Conservation (phyloP, 495 filamentous ascomycete genomes). For the Astrothelium macrocarpum region DNA sequence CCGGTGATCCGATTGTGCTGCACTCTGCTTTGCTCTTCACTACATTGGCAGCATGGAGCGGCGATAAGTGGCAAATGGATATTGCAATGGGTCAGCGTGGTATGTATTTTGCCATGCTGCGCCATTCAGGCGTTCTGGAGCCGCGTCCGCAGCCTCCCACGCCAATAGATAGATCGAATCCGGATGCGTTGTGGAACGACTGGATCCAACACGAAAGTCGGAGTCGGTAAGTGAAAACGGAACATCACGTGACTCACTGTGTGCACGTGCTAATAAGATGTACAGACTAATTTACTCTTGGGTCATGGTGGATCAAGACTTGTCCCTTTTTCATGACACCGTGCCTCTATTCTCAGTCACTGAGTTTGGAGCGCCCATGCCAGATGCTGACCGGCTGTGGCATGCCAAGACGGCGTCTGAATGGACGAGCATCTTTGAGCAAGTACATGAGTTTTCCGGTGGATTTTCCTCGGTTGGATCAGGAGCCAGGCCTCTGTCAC, state of each 20-base stretch:
- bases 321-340: constrained; percentile 53
- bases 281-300: constrained; percentile 52
- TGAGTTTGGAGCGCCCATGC: constrained; percentile 49
- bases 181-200: constrained; percentile 43
- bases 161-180: constrained; percentile 31
- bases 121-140: constrained; percentile 49
- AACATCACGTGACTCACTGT: constrained; percentile 16
- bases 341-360: constrained; percentile 47
- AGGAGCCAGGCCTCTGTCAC: constrained; percentile 38
- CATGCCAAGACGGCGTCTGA: constrained; percentile 32
- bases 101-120: constrained; percentile 53
- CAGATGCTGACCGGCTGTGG: constrained; percentile 47
- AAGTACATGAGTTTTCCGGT: constrained; percentile 38
- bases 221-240: constrained; percentile 40
- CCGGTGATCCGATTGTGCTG: constrained; percentile 47
- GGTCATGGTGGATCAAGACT: constrained; percentile 57
- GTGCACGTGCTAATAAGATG: constrained; percentile 3
- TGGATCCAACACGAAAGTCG: constrained; percentile 50
- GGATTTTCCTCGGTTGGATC: constrained; percentile 34
- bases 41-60: constrained; percentile 53
- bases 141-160: constrained; percentile 30
- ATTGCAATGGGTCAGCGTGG: constrained; percentile 59
- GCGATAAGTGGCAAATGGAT: constrained; percentile 64
- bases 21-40: constrained; percentile 53
- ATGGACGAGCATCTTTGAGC: constrained; percentile 44